Percentiles rank a stretch among this genome's conserved stretches.
phyloP scores from a whole-genome alignment of 306 rosid species.

The Trifolium pratense region DNA sequence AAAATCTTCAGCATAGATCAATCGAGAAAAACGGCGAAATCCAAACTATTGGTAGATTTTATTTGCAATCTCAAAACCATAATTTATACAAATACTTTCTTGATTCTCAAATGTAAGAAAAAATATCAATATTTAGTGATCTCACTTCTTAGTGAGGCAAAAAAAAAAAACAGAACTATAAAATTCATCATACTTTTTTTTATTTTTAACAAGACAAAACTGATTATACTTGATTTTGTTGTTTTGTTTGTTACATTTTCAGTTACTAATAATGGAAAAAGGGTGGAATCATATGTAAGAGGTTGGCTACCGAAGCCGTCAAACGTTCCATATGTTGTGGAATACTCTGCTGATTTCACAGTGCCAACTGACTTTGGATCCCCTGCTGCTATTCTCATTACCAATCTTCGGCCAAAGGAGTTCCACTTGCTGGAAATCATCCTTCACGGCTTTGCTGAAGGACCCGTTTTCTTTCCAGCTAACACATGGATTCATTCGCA shows the following conservation, averaged over 20 bases:
- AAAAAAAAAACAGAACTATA: neutral
- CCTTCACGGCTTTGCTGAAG: conserved; percentile 72
- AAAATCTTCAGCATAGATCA: too few relatives aligned
- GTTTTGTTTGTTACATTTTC: conserved; percentile 13
- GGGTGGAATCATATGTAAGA: conserved; percentile 59
- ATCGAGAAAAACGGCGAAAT: too few relatives aligned
- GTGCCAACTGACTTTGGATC: conserved; percentile 68
- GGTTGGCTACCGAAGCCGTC: conserved; percentile 81
- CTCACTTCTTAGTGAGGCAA: neutral
- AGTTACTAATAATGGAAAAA: conserved; percentile 75
- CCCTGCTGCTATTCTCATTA: conserved; percentile 81
- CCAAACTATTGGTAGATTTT: neutral
- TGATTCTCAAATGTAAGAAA: too few relatives aligned
- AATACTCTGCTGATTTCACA: conserved; percentile 68
- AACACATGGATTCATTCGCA: conserved; percentile 88
- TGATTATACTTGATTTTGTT: neutral
- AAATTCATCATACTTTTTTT: neutral
- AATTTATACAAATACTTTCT: too few relatives aligned
- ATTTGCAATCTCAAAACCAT: neutral
- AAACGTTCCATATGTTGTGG: conserved; percentile 56
- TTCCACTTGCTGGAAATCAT: conserved; percentile 71
- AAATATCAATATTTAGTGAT: too few relatives aligned
- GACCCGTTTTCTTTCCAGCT: conserved; percentile 88
- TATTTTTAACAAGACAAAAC: neutral
- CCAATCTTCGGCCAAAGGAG: conserved; percentile 80